Base-by-base conservation (phyloP, 768 basidiomycete genomes). In the Pluteus cervinus region DNA sequence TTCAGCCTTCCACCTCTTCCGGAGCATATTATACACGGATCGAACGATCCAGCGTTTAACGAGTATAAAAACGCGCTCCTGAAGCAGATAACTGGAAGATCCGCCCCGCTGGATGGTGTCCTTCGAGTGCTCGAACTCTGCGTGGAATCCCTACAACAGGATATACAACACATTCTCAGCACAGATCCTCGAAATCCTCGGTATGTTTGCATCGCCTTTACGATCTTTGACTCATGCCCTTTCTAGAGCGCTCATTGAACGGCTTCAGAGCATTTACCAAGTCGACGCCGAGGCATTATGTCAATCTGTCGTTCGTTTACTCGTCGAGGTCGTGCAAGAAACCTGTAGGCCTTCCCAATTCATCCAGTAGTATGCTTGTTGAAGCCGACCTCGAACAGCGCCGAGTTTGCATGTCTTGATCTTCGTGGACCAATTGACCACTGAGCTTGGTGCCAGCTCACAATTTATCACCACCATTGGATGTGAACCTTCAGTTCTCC, bases 71-170 rank as follows among this genome's bases (percentile, higher is more conserved):
- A 58, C n/a, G 57, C 71, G 3, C 51, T 91, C 24, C 76, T 68
- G 39, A 71, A 71, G 29, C 83, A 82, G 43, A 60, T 89, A n/a
- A 47, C 69, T 15, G 77, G 79, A 14, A 75, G 86, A 25, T 81
- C 82, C 8, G 65, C 75, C 1, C 55, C 76, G 29, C 57, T 89
- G 18, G 69, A 86, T 40, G 60, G 66, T 15, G 68, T 83, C 9
- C 53, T 90, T 41, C 57, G 54, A 6, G 65, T 61, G 2, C 59
- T 88, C 8, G 87, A 91, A 44, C 65, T 60, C 22, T 74, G 75
- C 46, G 79, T 81, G 10, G 51, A 62, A 29, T 59, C 64, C 9
- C 61, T 89, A 30, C 75, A 79, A 41, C 61, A 69, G 14, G 86
- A 91, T 53, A 59, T 87, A 24, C 46, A 57, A 2, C 61, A 60